Evolutionary conservation across 2,329 filamentous ascomycete species (phyloP).

Genomic region (Scortechinia acanthostroma): DNA sequence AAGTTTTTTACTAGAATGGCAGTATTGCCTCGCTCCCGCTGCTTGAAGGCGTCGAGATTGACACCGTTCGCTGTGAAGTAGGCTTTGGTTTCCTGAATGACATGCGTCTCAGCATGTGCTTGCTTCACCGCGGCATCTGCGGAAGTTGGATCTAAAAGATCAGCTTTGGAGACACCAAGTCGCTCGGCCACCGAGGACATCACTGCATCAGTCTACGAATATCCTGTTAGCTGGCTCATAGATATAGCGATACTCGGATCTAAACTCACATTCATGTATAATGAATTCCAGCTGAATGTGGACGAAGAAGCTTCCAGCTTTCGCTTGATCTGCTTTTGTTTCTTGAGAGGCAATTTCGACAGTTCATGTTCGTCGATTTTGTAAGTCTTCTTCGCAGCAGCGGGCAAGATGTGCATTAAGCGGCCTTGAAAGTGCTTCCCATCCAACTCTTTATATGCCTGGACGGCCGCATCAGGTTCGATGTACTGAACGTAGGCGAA

Average conservation of each 20-base stretch:
- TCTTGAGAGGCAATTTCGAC: slow-evolving; percentile 86
- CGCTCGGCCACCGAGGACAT: slow-evolving; percentile 82
- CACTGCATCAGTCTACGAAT: slow-evolving; percentile 64
- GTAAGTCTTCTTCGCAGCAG: slow-evolving; percentile 71
- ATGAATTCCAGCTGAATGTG: slow-evolving; percentile 95
- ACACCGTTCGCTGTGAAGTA: slow-evolving; percentile 86
- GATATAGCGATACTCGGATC: slow-evolving; percentile 9
- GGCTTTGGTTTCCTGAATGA: slow-evolving; percentile 91
- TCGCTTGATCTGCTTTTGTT: slow-evolving; percentile 82
- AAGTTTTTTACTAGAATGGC: slow-evolving; percentile 94
- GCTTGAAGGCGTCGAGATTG: slow-evolving; percentile 86
- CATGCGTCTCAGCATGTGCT: slow-evolving; percentile 88
- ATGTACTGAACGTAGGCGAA: slow-evolving; percentile 81
- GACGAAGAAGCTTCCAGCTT: slow-evolving; percentile 72
- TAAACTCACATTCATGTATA: slow-evolving; percentile 79
- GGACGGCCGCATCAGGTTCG: slow-evolving; percentile 65
- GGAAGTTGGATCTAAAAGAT: slow-evolving; percentile 89
- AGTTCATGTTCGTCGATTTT: slow-evolving; percentile 82
- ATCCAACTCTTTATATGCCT: slow-evolving; percentile 74
- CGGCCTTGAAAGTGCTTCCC: slow-evolving; percentile 86
- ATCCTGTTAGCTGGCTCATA: slow-evolving; percentile 2
- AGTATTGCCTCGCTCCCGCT: slow-evolving; percentile 74
- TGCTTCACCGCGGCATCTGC: slow-evolving; percentile 92
- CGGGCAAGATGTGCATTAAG: slow-evolving; percentile 82
- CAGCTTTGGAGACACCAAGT: slow-evolving; percentile 82